phyloP scores from a whole-genome alignment of 192 early-diverging fungal genomes.

The Diversispora epigaea region DNA sequence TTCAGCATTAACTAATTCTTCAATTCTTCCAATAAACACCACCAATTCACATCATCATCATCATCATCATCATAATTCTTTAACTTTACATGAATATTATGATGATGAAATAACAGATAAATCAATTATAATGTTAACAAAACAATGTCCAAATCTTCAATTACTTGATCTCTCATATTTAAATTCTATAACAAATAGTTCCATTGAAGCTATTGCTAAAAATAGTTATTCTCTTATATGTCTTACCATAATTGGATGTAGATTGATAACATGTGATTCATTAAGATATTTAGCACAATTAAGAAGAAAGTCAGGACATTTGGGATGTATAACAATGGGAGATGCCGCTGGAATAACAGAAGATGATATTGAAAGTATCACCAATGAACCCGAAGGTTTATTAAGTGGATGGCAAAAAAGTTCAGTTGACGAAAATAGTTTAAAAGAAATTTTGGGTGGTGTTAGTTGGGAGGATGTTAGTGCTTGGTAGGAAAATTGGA shows the following conservation, averaged over 20 bases:
- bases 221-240: constrained; percentile 39
- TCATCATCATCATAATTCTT: not conserved
- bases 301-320: constrained; percentile 35
- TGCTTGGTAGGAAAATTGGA: not conserved
- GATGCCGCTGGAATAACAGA: constrained; percentile 46
- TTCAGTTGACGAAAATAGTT: constrained; percentile 38
- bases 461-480: constrained; percentile 37
- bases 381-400: constrained; percentile 36
- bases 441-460: constrained; percentile 40
- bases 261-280: constrained; percentile 40
- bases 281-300: constrained; percentile 35
- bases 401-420: constrained; percentile 47
- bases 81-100: not conserved
- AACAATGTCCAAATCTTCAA: constrained; percentile 39
- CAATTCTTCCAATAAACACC: not conserved
- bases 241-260: constrained; percentile 46
- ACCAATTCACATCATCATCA: not conserved
- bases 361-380: constrained; percentile 44
- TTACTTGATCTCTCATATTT: constrained; percentile 46
- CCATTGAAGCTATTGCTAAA: constrained; percentile 41
- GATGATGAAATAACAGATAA: constrained; percentile 35
- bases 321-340: constrained; percentile 49
- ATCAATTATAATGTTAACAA: constrained; percentile 33
- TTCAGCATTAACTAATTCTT: not conserved
- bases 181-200: constrained; percentile 33